Conservation (phyloP, 768 basidiomycete species). For the Suillus discolor region DNA sequence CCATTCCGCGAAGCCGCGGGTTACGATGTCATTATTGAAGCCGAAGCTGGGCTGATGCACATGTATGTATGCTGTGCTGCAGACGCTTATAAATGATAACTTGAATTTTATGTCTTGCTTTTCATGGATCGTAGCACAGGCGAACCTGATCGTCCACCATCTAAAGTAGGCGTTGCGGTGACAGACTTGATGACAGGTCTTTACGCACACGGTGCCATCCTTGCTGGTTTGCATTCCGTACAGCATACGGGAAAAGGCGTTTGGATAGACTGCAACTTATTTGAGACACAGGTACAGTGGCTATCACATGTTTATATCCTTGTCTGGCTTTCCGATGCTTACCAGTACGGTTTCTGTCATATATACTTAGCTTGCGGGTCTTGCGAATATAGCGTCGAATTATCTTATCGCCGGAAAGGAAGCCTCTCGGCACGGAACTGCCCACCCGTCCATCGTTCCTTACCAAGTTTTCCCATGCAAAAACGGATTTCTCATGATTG, state of each 20-base stretch:
- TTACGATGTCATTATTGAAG: conserved; percentile 87
- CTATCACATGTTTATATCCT: background rate
- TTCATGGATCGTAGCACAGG: conserved; percentile 64
- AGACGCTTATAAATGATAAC: conserved; percentile 14
- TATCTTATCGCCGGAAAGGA: conserved; percentile 87
- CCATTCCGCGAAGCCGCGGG: conserved; percentile 84
- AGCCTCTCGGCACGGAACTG: conserved; percentile 86
- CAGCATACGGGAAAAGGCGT: conserved; percentile 84
- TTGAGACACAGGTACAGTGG: conserved; percentile 78
- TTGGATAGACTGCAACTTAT: conserved; percentile 91
- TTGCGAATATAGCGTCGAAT: conserved; percentile 92
- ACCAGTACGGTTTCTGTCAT: background rate
- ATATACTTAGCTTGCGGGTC: conserved; percentile 73
- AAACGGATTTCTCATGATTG: conserved; percentile 91
- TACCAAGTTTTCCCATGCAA: conserved; percentile 90
- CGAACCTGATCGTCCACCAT: conserved; percentile 81
- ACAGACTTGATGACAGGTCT: conserved; percentile 89
- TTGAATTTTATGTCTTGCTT: conserved; percentile 15
- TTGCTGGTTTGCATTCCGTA: conserved; percentile 85
- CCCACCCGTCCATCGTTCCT: conserved; percentile 92
- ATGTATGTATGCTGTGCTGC: conserved; percentile 54
- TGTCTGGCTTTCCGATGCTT: background rate
- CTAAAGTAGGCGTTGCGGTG: conserved; percentile 94
- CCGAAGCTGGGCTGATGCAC: conserved; percentile 93
- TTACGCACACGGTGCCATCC: conserved; percentile 90